phyloP scores from a whole-genome alignment of 257 asterid genomes.

The Nicotiana noctiflora region DNA sequence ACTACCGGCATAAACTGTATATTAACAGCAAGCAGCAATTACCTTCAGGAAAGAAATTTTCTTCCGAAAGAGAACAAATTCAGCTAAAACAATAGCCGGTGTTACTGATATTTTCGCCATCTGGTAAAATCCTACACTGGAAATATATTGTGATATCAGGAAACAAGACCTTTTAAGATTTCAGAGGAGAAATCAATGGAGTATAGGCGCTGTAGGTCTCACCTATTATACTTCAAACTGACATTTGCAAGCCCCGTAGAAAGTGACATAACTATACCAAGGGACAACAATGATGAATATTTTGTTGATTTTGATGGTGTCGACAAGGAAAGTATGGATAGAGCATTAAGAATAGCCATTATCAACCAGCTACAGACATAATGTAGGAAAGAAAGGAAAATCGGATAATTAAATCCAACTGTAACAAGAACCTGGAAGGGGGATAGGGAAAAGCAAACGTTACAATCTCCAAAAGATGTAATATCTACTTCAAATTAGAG shows the following conservation, averaged over 20 bases:
- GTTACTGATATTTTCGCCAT: conserved; percentile 99
- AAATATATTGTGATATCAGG: conserved; percentile 1
- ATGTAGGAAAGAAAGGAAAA: conserved; percentile 86
- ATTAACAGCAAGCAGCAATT: conserved; percentile 5
- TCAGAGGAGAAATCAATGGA: not conserved
- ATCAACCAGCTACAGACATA: conserved; percentile 82
- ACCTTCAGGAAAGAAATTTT: conserved; percentile 68
- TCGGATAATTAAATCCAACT: conserved; percentile 86
- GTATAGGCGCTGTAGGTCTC: conserved; percentile 6
- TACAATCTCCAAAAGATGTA: not conserved
- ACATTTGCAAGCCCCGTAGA: conserved; percentile 99
- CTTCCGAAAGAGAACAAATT: conserved; percentile 67
- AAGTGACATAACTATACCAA: conserved; percentile 96
- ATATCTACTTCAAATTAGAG: not conserved
- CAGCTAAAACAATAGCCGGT: conserved; percentile 88
- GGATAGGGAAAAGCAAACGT: not conserved
- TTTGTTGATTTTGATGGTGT: conserved; percentile 73
- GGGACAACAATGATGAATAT: conserved; percentile 68
- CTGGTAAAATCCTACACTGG: conserved; percentile 98
- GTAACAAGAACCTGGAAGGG: conserved; percentile 77
- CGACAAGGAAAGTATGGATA: conserved; percentile 74
- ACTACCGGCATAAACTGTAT: not conserved
- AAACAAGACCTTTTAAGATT: not conserved
- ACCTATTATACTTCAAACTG: conserved; percentile 96
- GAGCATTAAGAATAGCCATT: conserved; percentile 71